phyloP scores from a whole-genome alignment of 139 green algal genomes.

The Micractinium conductrix region DNA sequence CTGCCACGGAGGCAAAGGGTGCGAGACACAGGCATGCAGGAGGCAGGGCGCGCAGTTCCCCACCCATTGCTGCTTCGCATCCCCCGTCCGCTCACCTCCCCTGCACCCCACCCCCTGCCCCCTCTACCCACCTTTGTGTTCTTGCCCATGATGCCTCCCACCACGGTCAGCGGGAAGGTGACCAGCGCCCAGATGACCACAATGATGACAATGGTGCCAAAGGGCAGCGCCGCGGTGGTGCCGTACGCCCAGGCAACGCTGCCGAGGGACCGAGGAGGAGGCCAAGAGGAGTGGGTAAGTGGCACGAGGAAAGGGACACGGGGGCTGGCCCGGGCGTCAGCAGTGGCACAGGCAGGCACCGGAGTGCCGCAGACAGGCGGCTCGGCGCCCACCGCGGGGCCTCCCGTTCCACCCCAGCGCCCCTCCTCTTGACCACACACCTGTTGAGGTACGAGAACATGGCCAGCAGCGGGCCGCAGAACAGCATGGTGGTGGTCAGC shows the following conservation, averaged over 20 bases:
- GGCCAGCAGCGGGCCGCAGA: constrained; percentile 83
- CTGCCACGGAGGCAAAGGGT: too few relatives aligned
- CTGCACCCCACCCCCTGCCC: not conserved
- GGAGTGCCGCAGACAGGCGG: too few relatives aligned
- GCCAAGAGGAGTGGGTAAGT: too few relatives aligned
- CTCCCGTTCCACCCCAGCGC: too few relatives aligned
- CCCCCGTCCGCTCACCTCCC: not conserved
- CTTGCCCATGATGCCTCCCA: constrained; percentile 87
- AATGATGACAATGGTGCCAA: constrained; percentile 90
- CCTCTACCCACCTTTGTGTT: constrained; percentile 57
- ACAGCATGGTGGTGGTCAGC: constrained; percentile 74
- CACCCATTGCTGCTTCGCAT: not conserved
- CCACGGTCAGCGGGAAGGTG: constrained; percentile 92
- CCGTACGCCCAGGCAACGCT: constrained; percentile 75
- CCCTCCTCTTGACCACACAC: too few relatives aligned
- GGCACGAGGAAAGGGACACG: too few relatives aligned
- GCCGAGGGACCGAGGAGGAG: not conserved
- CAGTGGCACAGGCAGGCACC: too few relatives aligned
- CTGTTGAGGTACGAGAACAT: constrained; percentile 84
- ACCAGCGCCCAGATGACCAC: constrained; percentile 85
- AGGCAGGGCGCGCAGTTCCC: too few relatives aligned
- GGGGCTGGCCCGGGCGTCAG: too few relatives aligned
- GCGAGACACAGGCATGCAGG: too few relatives aligned
- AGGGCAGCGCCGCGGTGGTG: constrained; percentile 84
- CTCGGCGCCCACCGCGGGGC: too few relatives aligned